Evolutionary conservation across 1,284 basidiomycete genomes (phyloP).

Genomic region (Tilletia walkeri): DNA sequence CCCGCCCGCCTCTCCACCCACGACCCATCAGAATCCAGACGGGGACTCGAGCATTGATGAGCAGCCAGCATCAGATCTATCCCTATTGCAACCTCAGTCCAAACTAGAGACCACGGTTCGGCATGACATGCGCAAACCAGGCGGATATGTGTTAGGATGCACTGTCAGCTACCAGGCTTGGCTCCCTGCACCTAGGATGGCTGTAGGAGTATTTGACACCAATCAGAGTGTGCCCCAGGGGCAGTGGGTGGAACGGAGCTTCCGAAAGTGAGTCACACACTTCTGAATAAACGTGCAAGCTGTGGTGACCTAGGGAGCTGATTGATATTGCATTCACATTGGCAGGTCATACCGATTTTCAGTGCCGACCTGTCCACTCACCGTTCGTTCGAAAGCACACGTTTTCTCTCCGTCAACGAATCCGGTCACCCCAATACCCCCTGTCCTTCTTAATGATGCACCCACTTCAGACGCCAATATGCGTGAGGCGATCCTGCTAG

Average conservation of each 20-base stretch:
- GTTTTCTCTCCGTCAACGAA: conserved; percentile 25
- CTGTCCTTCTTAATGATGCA: neutral
- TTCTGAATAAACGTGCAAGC: neutral
- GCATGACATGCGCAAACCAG: conserved; percentile 53
- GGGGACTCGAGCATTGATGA: neutral
- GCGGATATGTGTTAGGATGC: conserved; percentile 48
- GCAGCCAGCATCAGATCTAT: neutral
- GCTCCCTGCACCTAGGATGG: neutral
- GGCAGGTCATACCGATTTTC: conserved; percentile 44
- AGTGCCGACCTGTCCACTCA: conserved; percentile 37
- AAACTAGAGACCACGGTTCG: conserved; percentile 33
- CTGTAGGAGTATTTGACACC: neutral
- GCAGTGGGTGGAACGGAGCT: conserved; percentile 32
- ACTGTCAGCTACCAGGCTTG: conserved; percentile 44
- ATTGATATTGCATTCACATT: neutral
- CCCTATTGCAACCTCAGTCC: neutral
- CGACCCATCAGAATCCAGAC: too few species aligned
- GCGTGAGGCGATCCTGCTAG: conserved; percentile 41
- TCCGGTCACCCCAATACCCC: neutral
- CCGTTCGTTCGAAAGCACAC: conserved; percentile 52
- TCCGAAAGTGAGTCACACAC: conserved; percentile 37
- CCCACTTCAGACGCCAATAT: conserved; percentile 19
- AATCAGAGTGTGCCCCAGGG: neutral
- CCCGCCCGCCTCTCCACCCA: neutral
- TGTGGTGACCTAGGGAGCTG: neutral